Conservation (phyloP, 1,139 yeast genomes). For the Trichomonascaceae sp. region DNA sequence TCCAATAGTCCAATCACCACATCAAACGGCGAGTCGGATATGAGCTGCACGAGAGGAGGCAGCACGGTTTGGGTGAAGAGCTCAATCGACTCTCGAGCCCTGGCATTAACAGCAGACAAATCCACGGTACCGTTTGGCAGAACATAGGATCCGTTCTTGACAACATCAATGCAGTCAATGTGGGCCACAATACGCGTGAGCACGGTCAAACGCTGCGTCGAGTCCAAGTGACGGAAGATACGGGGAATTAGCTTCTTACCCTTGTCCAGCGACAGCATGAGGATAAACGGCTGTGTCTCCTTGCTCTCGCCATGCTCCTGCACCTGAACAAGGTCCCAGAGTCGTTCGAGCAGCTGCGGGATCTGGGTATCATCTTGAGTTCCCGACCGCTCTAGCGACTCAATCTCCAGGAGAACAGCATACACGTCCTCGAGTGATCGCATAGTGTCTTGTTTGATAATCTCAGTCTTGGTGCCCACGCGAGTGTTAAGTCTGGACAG, state of each 20-base stretch:
- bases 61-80: constrained; percentile 71
- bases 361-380: constrained; percentile 19
- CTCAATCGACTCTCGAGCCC: constrained; percentile 54
- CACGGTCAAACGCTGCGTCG: constrained; percentile 68
- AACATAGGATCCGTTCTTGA: constrained; percentile 66
- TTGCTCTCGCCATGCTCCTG: constrained; percentile 35
- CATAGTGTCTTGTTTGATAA: constrained; percentile 10
- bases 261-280: constrained; percentile 73
- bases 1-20: constrained; percentile 76
- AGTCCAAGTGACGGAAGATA: constrained; percentile 66
- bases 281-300: constrained; percentile 63
- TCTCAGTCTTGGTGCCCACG: background rate
- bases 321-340: constrained; percentile 74
- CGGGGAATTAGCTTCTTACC: constrained; percentile 84
- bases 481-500: background rate
- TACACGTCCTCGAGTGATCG: constrained; percentile 59
- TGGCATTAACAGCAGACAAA: constrained; percentile 24
- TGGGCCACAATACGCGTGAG: constrained; percentile 73
- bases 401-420: constrained; percentile 64
- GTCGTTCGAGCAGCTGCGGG: constrained; percentile 22
- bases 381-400: constrained; percentile 61
- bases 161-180: constrained; percentile 67
- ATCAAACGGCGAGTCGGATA: constrained; percentile 70
- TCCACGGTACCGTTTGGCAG: constrained; percentile 35
- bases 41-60: constrained; percentile 73